A percentile compares a stretch with the other conserved stretches of the same genome.
phyloP scores from a whole-genome alignment of 768 basidiomycete species.

The Rhodosporidiobolus sp. region DNA sequence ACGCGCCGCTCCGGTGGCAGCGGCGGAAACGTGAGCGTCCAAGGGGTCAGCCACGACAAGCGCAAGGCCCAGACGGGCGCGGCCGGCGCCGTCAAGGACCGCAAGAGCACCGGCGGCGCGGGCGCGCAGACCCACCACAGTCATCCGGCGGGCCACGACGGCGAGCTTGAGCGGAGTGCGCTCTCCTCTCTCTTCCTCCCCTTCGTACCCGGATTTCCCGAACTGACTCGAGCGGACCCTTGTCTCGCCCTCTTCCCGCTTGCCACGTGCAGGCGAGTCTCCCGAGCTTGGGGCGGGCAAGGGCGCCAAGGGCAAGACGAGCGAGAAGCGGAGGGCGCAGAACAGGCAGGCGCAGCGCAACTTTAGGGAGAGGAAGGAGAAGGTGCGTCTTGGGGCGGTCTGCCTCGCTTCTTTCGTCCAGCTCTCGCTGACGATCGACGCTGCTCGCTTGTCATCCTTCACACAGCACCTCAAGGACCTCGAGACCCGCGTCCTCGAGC shows the following conservation, averaged over 20 bases:
- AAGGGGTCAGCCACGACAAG: constrained; percentile 16
- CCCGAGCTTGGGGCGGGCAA: constrained; percentile 19
- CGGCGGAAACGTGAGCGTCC: not conserved
- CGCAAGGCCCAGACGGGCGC: constrained; percentile 1
- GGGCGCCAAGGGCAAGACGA: constrained; percentile 34
- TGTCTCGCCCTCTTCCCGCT: too few species aligned
- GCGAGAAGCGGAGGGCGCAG: constrained; percentile 80
- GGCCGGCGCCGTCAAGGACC: constrained; percentile 30
- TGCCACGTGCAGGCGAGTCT: constrained; percentile 13
- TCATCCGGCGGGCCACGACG: constrained; percentile 22
- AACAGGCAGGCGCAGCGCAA: constrained; percentile 96
- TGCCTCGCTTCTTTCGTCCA: not conserved
- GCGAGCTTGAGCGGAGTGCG: constrained; percentile 23
- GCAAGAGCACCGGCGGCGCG: not conserved
- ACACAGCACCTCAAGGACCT: constrained; percentile 70
- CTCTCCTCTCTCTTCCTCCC: not conserved
- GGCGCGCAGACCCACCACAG: constrained; percentile 4
- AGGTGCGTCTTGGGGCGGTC: constrained; percentile 11
- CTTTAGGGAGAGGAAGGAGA: constrained; percentile 91
- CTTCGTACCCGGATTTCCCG: not conserved
- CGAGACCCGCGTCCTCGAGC: constrained; percentile 31
- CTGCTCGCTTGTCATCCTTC: not conserved
- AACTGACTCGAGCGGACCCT: not conserved
- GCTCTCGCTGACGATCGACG: not conserved
- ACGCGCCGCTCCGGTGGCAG: not conserved